Evolutionary conservation across 2,329 filamentous ascomycete genomes (phyloP).

Genomic region (Claviceps maximensis): DNA sequence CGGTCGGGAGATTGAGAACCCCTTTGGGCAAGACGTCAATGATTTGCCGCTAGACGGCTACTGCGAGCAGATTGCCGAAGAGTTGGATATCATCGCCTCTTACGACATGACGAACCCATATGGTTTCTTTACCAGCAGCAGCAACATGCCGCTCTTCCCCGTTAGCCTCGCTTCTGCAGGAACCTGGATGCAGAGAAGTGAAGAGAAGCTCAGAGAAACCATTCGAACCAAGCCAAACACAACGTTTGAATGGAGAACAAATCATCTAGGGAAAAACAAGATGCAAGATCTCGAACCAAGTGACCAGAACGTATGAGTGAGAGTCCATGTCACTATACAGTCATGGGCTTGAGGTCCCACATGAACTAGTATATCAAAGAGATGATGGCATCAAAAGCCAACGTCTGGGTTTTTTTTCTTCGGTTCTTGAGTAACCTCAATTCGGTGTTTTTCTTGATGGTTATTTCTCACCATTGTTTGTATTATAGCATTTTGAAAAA

Average conservation of each 20-base stretch:
- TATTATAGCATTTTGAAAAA: too few species aligned
- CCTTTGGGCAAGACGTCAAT: constrained; percentile 74
- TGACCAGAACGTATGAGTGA: not conserved
- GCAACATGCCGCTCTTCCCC: constrained; percentile 44
- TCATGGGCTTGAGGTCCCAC: not conserved
- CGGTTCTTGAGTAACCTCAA: too few species aligned
- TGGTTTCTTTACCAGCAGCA: constrained; percentile 18
- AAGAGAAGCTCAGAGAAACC: constrained; percentile 23
- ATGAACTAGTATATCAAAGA: not conserved
- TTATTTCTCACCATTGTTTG: too few species aligned
- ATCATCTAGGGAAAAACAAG: not conserved
- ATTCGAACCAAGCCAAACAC: constrained; percentile 28
- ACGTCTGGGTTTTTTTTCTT: not conserved
- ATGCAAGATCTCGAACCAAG: not conserved
- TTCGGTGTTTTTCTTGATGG: too few species aligned
- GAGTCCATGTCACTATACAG: not conserved
- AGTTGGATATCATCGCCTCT: constrained; percentile 61
- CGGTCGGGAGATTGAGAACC: constrained; percentile 73
- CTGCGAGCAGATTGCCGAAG: constrained; percentile 60
- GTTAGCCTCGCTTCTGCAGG: constrained; percentile 27
- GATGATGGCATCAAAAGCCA: not conserved
- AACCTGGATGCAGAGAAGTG: constrained; percentile 27
- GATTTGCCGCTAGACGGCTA: constrained; percentile 65
- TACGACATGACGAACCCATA: constrained; percentile 22
- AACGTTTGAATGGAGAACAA: constrained; percentile 20